phyloP scores from a whole-genome alignment of 768 basidiomycete species.

The Leccinum uliginosum region DNA sequence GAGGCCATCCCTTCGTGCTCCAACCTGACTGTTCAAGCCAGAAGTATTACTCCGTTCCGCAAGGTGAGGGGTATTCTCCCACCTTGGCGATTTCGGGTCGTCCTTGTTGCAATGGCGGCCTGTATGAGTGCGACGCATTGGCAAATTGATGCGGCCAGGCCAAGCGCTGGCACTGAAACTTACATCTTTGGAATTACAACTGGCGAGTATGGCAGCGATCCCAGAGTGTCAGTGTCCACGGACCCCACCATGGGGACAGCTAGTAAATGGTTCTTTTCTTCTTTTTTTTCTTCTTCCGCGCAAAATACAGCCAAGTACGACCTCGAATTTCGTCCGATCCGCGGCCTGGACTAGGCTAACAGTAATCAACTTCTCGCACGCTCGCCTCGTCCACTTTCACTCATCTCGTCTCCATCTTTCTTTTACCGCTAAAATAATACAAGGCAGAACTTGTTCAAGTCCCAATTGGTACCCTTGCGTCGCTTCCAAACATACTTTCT shows the following conservation, averaged over 20 bases:
- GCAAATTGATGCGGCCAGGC: neutral
- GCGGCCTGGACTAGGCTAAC: too few species aligned
- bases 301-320: neutral
- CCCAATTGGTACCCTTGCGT: neutral
- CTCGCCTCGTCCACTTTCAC: neutral
- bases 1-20: neutral
- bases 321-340: neutral
- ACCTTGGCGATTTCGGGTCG: neutral
- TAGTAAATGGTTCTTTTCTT: neutral
- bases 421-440: neutral
- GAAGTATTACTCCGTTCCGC: neutral
- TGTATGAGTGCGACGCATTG: neutral
- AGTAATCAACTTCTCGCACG: neutral
- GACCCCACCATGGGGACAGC: neutral
- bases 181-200: neutral
- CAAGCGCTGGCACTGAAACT: neutral
- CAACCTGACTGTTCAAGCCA: neutral
- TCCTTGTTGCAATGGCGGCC: neutral
- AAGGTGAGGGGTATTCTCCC: neutral
- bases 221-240: neutral
- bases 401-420: neutral
- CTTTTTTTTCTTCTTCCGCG: neutral
- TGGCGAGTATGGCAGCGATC: neutral
- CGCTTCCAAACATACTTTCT: neutral
- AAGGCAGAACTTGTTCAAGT: neutral